These are phyloP conservation scores for Trichoderma sp. DNA, from an alignment of 2,329 filamentous ascomycete genomes.

Conservation along the genomic window DNA sequence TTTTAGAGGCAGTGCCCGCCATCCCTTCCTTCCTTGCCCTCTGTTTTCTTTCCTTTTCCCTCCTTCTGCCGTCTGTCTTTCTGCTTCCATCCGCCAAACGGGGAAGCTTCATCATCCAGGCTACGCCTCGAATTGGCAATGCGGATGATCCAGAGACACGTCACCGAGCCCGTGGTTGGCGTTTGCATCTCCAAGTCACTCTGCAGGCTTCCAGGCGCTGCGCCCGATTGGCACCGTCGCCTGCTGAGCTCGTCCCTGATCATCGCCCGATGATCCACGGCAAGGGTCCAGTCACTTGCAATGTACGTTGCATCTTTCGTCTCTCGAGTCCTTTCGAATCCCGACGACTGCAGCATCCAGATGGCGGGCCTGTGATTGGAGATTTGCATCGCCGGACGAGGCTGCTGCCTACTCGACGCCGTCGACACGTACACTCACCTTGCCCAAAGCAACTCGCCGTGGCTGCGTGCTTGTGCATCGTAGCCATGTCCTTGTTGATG, in stretches of 20 bases:
- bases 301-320: not conserved
- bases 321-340: not conserved
- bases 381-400: not conserved
- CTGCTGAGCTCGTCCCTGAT: not conserved
- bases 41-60: not conserved
- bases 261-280: not conserved
- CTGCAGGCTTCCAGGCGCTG: not conserved
- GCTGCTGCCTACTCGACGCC: conserved; percentile 2
- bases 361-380: not conserved
- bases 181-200: not conserved
- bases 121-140: not conserved
- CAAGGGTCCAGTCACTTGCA: not conserved
- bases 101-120: not conserved
- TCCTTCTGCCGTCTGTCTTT: not conserved
- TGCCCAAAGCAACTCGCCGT: not conserved
- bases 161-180: conserved; percentile 8
- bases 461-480: not conserved
- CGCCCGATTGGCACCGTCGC: conserved; percentile 7
- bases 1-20: not conserved
- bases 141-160: conserved; percentile 8
- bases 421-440: not conserved
- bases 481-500: not conserved
- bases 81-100: not conserved
- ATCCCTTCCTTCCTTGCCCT: not conserved
- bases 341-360: not conserved